Evolutionary conservation across 371 early-diverging fungal species (phyloP).

Genomic region (Cokeromyces recurvatus): DNA sequence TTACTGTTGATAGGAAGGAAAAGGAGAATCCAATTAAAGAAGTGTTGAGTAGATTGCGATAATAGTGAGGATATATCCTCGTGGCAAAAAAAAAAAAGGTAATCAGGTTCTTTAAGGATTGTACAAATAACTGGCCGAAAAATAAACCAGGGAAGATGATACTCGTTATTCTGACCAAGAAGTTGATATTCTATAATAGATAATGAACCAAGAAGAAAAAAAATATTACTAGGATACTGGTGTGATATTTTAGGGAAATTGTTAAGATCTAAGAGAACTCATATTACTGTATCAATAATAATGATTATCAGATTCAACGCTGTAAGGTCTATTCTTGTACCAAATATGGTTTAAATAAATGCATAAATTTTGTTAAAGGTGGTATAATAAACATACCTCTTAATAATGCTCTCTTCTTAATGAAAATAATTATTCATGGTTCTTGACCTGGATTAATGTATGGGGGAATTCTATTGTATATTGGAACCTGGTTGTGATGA

Average conservation of each 20-base stretch:
- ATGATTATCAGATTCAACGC: conserved; percentile 77
- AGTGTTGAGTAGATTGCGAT: no score
- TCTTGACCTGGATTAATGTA: conserved; percentile 65
- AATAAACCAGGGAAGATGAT: no score
- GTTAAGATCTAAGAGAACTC: conserved; percentile 64
- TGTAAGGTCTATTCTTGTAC: conserved; percentile 60
- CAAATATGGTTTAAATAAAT: conserved; percentile 49
- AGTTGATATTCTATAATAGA: no score
- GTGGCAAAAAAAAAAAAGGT: no score
- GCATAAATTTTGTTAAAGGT: conserved; percentile 59
- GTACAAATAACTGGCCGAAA: no score
- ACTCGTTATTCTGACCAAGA: no score
- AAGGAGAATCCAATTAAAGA: no score
- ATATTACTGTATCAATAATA: conserved; percentile 79
- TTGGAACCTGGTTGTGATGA: conserved; percentile 82
- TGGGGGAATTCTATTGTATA: conserved; percentile 68
- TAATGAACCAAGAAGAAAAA: no score
- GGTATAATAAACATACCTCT: conserved; percentile 79
- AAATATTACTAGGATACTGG: no score
- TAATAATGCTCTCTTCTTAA: conserved; percentile 63
- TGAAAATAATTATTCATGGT: conserved; percentile 77
- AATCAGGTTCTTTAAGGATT: no score
- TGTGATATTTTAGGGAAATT: conserved; percentile 74
- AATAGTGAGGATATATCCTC: no score
- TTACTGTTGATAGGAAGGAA: no score